Conservation (phyloP, 441 rosid species). For the Eugenia klotzschiana region DNA sequence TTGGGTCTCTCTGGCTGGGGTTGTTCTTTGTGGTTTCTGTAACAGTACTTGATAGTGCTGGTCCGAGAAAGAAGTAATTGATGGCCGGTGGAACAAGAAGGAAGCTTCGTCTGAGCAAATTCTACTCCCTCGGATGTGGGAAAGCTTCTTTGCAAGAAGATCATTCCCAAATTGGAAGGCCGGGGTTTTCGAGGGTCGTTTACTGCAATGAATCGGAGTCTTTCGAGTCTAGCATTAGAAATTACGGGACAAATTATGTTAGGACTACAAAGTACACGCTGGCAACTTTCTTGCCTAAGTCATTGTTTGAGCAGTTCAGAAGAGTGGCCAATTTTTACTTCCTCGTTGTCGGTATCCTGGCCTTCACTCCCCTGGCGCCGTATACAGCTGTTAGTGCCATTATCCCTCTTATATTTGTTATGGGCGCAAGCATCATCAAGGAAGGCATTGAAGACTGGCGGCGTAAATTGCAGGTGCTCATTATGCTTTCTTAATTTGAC, state of each 20-base stretch:
- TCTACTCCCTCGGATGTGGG: conserved; percentile 24
- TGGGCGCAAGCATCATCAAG: conserved; percentile 1
- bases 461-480: neutral
- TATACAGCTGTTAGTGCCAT: conserved; percentile 2
- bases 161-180: neutral
- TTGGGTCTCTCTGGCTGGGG: neutral
- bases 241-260: neutral
- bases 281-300: conserved; percentile 1
- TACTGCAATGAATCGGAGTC: conserved; percentile 3
- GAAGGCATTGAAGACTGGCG: conserved; percentile 5
- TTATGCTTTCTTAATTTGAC: neutral
- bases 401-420: neutral
- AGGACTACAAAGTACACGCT: neutral
- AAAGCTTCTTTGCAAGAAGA: conserved; percentile 5
- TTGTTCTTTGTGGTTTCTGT: neutral
- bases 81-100: conserved; percentile 36
- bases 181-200: neutral
- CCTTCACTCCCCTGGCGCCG: conserved; percentile 1
- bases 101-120: conserved; percentile 42
- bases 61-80: neutral
- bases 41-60: neutral
- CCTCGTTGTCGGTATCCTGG: neutral
- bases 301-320: conserved; percentile 10
- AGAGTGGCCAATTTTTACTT: conserved; percentile 8
- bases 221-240: neutral